Conservation (phyloP, 208 protist species). For the Strigomonas culicis region DNA sequence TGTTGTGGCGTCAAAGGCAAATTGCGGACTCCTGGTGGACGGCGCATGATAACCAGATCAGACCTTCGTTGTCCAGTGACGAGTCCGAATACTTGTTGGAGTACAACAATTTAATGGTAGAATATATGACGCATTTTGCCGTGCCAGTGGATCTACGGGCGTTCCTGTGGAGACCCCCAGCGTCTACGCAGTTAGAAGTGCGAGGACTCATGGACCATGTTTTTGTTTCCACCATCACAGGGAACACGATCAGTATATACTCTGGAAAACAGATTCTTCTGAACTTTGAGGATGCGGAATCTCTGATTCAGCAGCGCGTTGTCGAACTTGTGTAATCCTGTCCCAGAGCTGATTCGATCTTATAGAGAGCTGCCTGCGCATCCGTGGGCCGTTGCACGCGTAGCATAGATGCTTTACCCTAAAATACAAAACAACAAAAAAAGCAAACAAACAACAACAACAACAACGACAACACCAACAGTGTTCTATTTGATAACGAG, state of each 20-base stretch:
- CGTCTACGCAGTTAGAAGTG: constrained; percentile 70
- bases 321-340: constrained; percentile 67
- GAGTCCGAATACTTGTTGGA: constrained; percentile 67
- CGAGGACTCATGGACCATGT: constrained; percentile 63
- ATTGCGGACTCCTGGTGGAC: constrained; percentile 74
- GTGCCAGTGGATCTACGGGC: constrained; percentile 74
- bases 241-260: constrained; percentile 71
- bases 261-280: constrained; percentile 69
- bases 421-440: too few relatives aligned
- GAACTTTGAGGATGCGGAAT: constrained; percentile 79
- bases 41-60: constrained; percentile 62
- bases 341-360: too few relatives aligned
- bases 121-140: constrained; percentile 89
- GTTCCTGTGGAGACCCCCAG: constrained; percentile 78
- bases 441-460: neutral
- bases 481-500: too few relatives aligned
- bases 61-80: constrained; percentile 34
- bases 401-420: too few relatives aligned
- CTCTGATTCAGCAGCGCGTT: constrained; percentile 71
- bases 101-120: constrained; percentile 77
- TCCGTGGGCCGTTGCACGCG: too few relatives aligned
- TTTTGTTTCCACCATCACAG: constrained; percentile 69
- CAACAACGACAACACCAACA: neutral
- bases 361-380: too few relatives aligned
- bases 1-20: constrained; percentile 67